Evolutionary conservation across 305 asterid species (phyloP), one percentile per base, ranked within the genome.

Genomic region (Fraxinus albicans): DNA sequence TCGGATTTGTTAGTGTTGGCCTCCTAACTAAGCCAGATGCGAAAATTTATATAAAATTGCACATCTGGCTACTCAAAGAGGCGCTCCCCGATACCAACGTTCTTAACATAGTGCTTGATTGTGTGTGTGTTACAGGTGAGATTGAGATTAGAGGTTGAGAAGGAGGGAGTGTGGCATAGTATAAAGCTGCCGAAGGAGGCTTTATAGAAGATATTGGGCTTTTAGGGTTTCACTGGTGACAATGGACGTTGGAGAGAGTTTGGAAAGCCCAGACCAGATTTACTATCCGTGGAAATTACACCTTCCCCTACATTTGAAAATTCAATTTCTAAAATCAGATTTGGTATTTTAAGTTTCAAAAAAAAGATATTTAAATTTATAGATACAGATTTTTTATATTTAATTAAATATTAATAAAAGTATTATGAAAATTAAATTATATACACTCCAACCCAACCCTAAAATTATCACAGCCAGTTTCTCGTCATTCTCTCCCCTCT

Each of bases 1-100:
- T 10, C 38, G 6, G 13, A 47, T 69, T 9, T 10, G 72, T 83
- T 42, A 79, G 25, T 83, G 2, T 83, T 2, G 7, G 86, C 86
- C 83, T 34, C 86, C 77, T 74, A 79, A 83, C 83, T 83, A 83
- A 83, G 79, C 83, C 83, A 83, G 50, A 78, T 79, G 76, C 76
- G 80, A 83, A 83, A 58, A 8, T 35, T 0, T 8, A 44, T 17
- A 4, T 10, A 55, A 63, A 73, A 8, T 75, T n/a, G 27, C 67
- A 19, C 86, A 79, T 42, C 58, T 79, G 86, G 86, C 83, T 83
- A 83, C 86, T 83, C 86, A 79, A 79, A 79, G 86, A 83, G 86
- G 81, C 86, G 67, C 31, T 58, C 17, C 4, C 7, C 33, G 5
- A 23, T 8, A 19, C 27, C 10, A 3, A 6, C 6, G 19, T 58